A percentile compares a stretch with the other conserved stretches of the same genome.
phyloP scores from a whole-genome alignment of 495 filamentous ascomycete genomes.

The Penicillium atrosanguineum region DNA sequence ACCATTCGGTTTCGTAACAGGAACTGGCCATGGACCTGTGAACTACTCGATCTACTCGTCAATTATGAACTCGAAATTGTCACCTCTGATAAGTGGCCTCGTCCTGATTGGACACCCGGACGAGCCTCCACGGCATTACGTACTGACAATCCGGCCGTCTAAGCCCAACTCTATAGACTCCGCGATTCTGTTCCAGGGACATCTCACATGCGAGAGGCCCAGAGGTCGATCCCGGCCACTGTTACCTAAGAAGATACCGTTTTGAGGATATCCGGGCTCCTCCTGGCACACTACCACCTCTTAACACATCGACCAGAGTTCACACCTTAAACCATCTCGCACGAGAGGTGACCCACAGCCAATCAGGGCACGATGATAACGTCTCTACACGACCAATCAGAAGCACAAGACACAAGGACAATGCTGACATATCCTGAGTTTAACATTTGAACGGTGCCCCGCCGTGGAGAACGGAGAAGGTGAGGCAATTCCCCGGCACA shows the following conservation, averaged over 20 bases:
- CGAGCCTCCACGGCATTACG: slow-evolving; percentile 24
- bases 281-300: neutral
- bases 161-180: neutral
- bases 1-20: slow-evolving; percentile 30
- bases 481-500: slow-evolving; percentile 1
- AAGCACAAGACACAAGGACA: too few relatives aligned
- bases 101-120: slow-evolving; percentile 18
- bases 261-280: neutral
- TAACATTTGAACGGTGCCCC: slow-evolving; percentile 3
- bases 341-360: slow-evolving; percentile 1
- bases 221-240: neutral
- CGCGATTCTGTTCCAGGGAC: neutral
- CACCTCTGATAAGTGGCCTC: slow-evolving; percentile 21
- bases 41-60: neutral
- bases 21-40: slow-evolving; percentile 3
- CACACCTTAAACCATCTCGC: too few relatives aligned
- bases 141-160: slow-evolving; percentile 11
- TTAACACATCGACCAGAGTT: too few relatives aligned
- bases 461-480: slow-evolving; percentile 2
- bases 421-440: neutral
- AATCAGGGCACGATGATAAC: slow-evolving; percentile 22
- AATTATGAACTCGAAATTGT: slow-evolving; percentile 27
- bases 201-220: neutral
- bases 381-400: slow-evolving; percentile 13
- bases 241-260: neutral